A percentile compares a stretch with the other conserved stretches of the same genome.
Evolutionary conservation across 1,139 yeast species (phyloP).

Genomic region (Saccharomyces hybrid): DNA sequence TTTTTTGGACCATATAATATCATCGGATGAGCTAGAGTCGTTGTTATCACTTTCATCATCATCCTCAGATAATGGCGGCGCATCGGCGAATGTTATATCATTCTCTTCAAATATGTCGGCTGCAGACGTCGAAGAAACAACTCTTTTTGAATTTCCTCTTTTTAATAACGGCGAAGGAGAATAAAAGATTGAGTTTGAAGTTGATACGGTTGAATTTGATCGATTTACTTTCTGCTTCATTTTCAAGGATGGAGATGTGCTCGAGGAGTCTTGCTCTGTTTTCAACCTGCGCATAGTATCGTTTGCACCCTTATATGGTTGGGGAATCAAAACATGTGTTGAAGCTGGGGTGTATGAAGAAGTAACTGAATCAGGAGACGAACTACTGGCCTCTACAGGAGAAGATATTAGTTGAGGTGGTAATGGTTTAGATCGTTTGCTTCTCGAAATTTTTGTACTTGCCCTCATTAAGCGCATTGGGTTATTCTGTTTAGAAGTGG

Average conservation of each 20-base stretch:
- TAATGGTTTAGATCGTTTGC: conserved; percentile 16
- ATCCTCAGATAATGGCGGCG: conserved; percentile 44
- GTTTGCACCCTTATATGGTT: conserved; percentile 36
- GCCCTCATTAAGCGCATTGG: conserved; percentile 15
- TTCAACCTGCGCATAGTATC: conserved; percentile 12
- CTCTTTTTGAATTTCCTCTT: conserved; percentile 50
- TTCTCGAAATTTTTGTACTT: conserved; percentile 11
- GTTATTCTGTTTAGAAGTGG: conserved; percentile 8
- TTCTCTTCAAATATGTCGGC: conserved; percentile 60
- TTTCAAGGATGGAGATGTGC: conserved; percentile 13
- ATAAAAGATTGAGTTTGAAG: conserved; percentile 16
- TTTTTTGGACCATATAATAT: conserved; percentile 14
- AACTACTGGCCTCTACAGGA: conserved; percentile 10
- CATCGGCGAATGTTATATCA: conserved; percentile 63
- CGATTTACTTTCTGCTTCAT: conserved; percentile 17
- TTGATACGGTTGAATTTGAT: conserved; percentile 24
- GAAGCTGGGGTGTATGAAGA: conserved; percentile 38
- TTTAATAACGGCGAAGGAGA: conserved; percentile 41
- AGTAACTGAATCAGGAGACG: conserved; percentile 16
- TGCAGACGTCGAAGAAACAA: conserved; percentile 32
- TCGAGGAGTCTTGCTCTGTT: conserved; percentile 13
- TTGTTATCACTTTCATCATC: conserved; percentile 31
- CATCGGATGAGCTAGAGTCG: conserved; percentile 14
- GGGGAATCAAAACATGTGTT: conserved; percentile 36
- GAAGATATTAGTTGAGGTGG: conserved; percentile 12